Base-by-base conservation (phyloP, 2,329 filamentous ascomycete species). In the Sporothrix pallida region DNA sequence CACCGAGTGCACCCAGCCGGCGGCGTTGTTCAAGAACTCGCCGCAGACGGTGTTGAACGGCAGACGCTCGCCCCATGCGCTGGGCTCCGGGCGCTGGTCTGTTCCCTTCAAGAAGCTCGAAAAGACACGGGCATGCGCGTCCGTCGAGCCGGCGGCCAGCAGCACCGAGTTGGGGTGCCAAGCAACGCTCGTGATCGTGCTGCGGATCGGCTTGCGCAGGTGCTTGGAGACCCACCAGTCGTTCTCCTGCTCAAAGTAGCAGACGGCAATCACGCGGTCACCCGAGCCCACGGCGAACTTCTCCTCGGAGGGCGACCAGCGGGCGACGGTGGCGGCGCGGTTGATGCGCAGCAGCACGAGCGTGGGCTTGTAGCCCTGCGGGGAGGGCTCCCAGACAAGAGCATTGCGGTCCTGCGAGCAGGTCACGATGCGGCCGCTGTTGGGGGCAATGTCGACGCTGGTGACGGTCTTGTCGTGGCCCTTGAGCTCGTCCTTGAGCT, bases 181-280 rank as follows among this genome's bases (percentile, higher is more conserved):
- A 73, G 92, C 91, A 62, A 99, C 90, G 17, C 93, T 94, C 73
- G 96, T 98, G 79, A 99, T 95, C 73, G 96, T 99, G 82, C 94
- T 97, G 78, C 95, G 93, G 79, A 99, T 97, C 23, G 96, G 96
- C 88, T 98, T 99, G 90, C 98, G 98, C 80, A 99, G 85, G 84
- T 99, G 96, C 87, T 99, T 99, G 52, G 95, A 98, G 58, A 99
- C 95, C 96, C 96, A 99, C 96, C 96, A 99, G 86, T 99, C 95
- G 83, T 99, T 98, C 83, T 99, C 96, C 82, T 97, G 93, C 81
- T 99, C 96, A 79, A 99, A 99, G 86, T 98, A 98, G 87, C 96
- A 99, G 78, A 98, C 89, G 56, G 96, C 94, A 79, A 99, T 97
- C 77, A 97, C 92, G 76, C 96, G 91, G 78, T 97, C 96, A 75